Conservation (phyloP, 1,284 basidiomycete species). For the Malassezia sp. region DNA sequence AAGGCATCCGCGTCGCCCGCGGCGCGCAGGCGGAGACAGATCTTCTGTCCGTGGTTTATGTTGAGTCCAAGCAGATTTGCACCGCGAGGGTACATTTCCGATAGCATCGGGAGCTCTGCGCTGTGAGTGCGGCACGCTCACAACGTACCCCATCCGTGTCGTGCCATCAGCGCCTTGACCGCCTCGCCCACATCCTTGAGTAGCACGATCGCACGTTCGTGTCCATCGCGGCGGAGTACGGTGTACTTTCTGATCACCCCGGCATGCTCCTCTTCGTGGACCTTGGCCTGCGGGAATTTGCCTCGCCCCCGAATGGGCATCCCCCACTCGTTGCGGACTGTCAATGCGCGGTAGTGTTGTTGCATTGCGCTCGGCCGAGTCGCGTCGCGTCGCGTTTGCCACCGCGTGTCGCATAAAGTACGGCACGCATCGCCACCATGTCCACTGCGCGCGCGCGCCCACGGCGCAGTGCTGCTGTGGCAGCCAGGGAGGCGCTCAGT, state of each 20-base stretch:
- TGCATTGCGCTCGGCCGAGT: conserved; percentile 7
- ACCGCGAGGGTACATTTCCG: conserved; percentile 20
- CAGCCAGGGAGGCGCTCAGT: not conserved
- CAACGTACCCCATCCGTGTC: conserved; percentile 19
- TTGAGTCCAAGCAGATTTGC: conserved; percentile 24
- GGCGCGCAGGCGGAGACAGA: conserved; percentile 22
- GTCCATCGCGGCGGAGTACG: conserved; percentile 7
- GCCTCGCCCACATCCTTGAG: conserved; percentile 17
- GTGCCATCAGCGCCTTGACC: conserved; percentile 21
- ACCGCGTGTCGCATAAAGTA: too few species aligned
- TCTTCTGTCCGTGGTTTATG: conserved; percentile 23
- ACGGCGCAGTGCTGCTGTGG: conserved; percentile 4
- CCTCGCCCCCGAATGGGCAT: conserved; percentile 16
- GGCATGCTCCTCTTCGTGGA: not conserved
- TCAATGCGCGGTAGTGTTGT: not conserved
- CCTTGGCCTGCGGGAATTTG: not conserved
- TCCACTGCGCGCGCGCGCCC: not conserved
- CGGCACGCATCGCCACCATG: too few species aligned
- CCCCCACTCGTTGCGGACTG: not conserved
- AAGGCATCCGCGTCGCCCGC: conserved; percentile 3
- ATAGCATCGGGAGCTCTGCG: conserved; percentile 17
- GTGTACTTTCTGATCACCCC: conserved; percentile 19
- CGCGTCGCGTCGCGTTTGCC: conserved; percentile 9
- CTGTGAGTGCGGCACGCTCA: not conserved
- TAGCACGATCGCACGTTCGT: conserved; percentile 18